phyloP scores from a whole-genome alignment of 768 basidiomycete species.

The Suillus plorans region DNA sequence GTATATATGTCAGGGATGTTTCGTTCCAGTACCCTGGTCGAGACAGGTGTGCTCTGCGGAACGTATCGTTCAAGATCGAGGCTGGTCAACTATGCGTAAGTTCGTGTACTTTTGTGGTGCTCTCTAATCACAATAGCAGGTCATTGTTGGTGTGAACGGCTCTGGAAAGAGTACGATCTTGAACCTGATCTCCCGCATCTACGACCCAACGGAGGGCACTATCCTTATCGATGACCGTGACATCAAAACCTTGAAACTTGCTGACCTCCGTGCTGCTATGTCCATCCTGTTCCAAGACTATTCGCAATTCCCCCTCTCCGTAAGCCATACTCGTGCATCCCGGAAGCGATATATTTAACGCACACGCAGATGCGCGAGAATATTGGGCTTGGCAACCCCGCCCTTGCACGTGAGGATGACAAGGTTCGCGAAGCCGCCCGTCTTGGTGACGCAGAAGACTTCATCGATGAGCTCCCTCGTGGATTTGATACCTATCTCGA shows the following conservation, averaged over 20 bases:
- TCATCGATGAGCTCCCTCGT: constrained; percentile 63
- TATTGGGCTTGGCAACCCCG: constrained; percentile 71
- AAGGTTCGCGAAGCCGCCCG: constrained; percentile 63
- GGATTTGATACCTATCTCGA: constrained; percentile 71
- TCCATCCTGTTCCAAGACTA: constrained; percentile 82
- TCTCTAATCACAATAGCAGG: constrained; percentile 33
- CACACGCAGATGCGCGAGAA: constrained; percentile 66
- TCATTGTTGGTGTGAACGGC: constrained; percentile 77
- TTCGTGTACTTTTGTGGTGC: constrained; percentile 5
- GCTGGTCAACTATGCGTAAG: constrained; percentile 74
- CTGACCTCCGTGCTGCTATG: constrained; percentile 60
- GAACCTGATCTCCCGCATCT: constrained; percentile 69
- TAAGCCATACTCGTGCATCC: constrained; percentile 31
- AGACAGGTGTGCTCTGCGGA: constrained; percentile 49
- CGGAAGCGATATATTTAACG: neutral
- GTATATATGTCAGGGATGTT: constrained; percentile 48
- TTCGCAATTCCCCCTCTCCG: constrained; percentile 74
- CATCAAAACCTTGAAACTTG: constrained; percentile 58
- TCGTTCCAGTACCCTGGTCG: constrained; percentile 66
- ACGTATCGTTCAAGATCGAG: constrained; percentile 68
- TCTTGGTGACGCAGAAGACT: constrained; percentile 68
- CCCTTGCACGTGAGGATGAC: constrained; percentile 48
- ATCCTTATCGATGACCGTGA: constrained; percentile 66
- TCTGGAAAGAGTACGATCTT: constrained; percentile 81
- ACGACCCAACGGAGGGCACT: constrained; percentile 65